phyloP scores from a whole-genome alignment of 805 yeast genomes.

The Tetrapisispora pingtungensis region DNA sequence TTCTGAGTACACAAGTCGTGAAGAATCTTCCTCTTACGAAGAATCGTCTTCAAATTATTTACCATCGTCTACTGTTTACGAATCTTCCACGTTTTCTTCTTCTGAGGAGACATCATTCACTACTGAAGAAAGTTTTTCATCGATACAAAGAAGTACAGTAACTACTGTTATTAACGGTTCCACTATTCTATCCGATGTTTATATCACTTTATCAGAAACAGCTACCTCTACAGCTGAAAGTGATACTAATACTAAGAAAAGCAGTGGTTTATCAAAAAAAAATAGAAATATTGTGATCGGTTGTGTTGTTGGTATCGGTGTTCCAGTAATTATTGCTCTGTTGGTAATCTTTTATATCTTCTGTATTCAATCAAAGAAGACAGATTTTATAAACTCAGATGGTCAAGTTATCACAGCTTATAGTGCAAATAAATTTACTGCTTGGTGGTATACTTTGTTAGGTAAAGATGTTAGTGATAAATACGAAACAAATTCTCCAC shows the following conservation, averaged over 20 bases:
- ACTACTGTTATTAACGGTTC: constrained; percentile 28
- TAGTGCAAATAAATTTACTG: constrained; percentile 23
- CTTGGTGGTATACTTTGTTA: constrained; percentile 23
- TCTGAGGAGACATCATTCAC: constrained; percentile 9
- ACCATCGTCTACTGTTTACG: constrained; percentile 5
- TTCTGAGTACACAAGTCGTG: not conserved
- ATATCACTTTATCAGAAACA: constrained; percentile 26
- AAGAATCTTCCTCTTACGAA: not conserved
- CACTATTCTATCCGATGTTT: constrained; percentile 26
- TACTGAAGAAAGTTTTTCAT: constrained; percentile 6
- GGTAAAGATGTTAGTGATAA: constrained; percentile 21
- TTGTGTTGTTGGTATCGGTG: constrained; percentile 62
- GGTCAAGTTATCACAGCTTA: constrained; percentile 31
- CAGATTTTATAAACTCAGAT: constrained; percentile 29
- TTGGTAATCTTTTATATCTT: constrained; percentile 20
- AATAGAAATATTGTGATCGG: constrained; percentile 52
- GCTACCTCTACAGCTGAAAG: constrained; percentile 12
- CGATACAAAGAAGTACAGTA: constrained; percentile 8
- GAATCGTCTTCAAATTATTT: constrained; percentile 1
- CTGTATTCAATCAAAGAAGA: constrained; percentile 24
- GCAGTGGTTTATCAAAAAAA: constrained; percentile 38
- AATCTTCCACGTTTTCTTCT: constrained; percentile 11
- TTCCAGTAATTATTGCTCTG: constrained; percentile 37
- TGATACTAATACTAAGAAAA: constrained; percentile 3
- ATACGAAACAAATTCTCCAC: constrained; percentile 20